phyloP scores from a whole-genome alignment of 108 stramenopile genomes.

The Parietichytrium sp. region DNA sequence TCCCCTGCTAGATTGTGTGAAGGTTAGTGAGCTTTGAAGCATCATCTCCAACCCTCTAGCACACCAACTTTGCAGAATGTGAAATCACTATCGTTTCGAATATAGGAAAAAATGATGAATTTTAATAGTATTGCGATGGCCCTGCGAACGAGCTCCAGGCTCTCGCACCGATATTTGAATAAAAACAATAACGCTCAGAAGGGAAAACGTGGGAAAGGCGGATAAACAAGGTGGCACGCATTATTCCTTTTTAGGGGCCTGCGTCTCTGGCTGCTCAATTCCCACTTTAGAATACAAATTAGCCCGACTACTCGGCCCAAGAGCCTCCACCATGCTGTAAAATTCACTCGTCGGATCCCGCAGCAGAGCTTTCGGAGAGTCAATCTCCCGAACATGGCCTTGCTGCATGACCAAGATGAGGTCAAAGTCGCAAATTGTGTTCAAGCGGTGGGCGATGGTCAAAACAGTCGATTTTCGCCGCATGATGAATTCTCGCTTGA shows the following conservation, averaged over 20 bases:
- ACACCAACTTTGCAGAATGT: no score
- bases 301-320: neutral
- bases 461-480: constrained; percentile 70
- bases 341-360: neutral
- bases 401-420: constrained; percentile 79
- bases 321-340: neutral
- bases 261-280: neutral
- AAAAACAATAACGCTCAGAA: neutral
- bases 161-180: neutral
- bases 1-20: no score
- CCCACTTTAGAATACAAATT: neutral
- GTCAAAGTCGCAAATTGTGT: constrained; percentile 87
- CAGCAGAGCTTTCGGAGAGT: constrained; percentile 62
- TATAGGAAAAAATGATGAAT: no score
- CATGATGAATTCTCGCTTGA: constrained; percentile 65
- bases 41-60: no score
- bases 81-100: no score
- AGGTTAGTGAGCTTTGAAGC: no score
- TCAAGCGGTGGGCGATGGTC: constrained; percentile 87
- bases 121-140: neutral
- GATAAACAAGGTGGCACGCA: neutral
- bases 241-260: neutral
- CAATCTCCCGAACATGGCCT: constrained; percentile 83
- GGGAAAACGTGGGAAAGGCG: neutral
- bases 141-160: neutral